phyloP scores from a whole-genome alignment of 768 basidiomycete species.

The Pulveroboletus sp. region DNA sequence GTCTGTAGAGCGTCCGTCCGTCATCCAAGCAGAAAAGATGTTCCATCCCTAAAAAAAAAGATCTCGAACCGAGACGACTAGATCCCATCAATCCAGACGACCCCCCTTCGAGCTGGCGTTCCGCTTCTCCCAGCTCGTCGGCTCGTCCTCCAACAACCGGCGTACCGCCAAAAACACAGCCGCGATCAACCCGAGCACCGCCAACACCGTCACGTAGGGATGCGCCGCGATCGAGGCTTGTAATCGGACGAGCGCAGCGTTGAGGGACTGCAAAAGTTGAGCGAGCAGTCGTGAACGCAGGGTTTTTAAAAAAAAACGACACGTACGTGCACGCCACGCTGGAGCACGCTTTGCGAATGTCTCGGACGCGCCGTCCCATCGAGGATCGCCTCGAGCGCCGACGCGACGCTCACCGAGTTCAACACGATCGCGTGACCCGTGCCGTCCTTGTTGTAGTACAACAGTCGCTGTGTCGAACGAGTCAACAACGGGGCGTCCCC shows the following conservation, averaged over 20 bases:
- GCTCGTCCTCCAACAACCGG: slow-evolving; percentile 16
- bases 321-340: slow-evolving; percentile 61
- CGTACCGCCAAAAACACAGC: slow-evolving; percentile 11
- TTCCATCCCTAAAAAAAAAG: too few relatives aligned
- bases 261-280: slow-evolving; percentile 13
- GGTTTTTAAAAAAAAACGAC: background rate
- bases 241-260: slow-evolving; percentile 5
- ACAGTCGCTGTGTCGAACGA: slow-evolving; percentile 39
- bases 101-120: slow-evolving; percentile 17
- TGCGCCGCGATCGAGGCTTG: slow-evolving; percentile 14
- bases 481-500: too few relatives aligned
- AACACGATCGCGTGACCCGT: slow-evolving; percentile 53
- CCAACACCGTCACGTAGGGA: slow-evolving; percentile 16
- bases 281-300: background rate
- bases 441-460: slow-evolving; percentile 74
- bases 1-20: too few relatives aligned
- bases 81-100: slow-evolving; percentile 22
- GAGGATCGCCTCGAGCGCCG: slow-evolving; percentile 64
- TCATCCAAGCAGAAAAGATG: too few relatives aligned
- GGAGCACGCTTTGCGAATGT: slow-evolving; percentile 67
- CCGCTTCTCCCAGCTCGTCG: slow-evolving; percentile 10
- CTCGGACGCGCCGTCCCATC: slow-evolving; percentile 46
- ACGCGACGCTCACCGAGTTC: slow-evolving; percentile 54
- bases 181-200: slow-evolving; percentile 9
- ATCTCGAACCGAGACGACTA: too few relatives aligned